Base-by-base conservation (phyloP, 805 yeast genomes). In the Teunomyces cretensis region DNA sequence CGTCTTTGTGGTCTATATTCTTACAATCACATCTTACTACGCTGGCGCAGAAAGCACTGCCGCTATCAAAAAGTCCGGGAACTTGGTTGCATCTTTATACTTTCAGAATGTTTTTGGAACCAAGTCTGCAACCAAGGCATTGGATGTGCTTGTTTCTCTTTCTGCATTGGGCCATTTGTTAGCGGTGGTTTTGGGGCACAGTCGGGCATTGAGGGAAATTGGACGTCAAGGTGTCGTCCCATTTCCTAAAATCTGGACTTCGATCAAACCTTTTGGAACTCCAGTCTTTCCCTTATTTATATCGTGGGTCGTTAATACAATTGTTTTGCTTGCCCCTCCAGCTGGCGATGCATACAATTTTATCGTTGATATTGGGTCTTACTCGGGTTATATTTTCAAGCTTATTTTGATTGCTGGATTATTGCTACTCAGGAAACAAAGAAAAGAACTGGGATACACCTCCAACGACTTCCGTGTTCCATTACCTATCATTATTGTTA, bases 201-300 rank as follows among this genome's bases (percentile, higher is more conserved):
- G 67, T 2, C 55, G 68, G 48, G 47, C 62, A 16, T 51, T 64
- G 35, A 57, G 68, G 49, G 68, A 64, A 44, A 61, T 66, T 43
- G 68, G 67, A 1, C 54, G 68, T 45, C 68, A 64, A 51, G 67
- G 68, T 22, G 64, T 64, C 6, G 56, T 64, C 27, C 68, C 68
- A 3, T 64, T 46, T 42, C 55, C 67, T 9, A 47, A 49, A 11
- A 44, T 51, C 26, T 63, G 68, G 68, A 57, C 65, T 9, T 53
- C 60, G 22, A 60, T 60, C 17, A 61, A 61, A 43, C 67, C 68
- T 8, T 64, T 51, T 44, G 66, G 67, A 9, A 64, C 68, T 5
- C 68, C 68, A 4, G 13, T 62, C 2, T 55, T 64, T 22, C 57
- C 68, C 2, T 46, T 57, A 4, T 28, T 61, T 15, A 49, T 55